These are phyloP conservation scores for Dioscorea alata DNA, from an alignment of 106 monocot species.

Conservation along the genomic window DNA sequence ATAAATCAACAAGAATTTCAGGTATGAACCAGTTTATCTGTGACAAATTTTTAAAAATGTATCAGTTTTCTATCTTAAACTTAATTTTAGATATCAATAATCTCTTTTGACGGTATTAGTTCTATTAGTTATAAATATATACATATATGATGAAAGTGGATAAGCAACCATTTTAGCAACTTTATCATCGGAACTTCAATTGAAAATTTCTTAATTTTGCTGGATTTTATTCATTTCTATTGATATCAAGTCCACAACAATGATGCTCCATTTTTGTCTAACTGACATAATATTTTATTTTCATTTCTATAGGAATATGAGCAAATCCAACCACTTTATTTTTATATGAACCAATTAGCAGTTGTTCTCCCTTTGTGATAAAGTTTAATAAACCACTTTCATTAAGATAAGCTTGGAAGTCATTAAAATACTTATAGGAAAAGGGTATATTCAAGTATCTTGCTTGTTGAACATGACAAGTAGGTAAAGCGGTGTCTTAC, in stretches of 20 bases:
- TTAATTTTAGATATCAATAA: background rate
- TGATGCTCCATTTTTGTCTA: background rate
- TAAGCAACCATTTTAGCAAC: too few relatives aligned
- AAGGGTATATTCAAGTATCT: too few relatives aligned
- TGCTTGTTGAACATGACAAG: too few relatives aligned
- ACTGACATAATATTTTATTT: background rate
- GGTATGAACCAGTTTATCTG: conserved; percentile 17
- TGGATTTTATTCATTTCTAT: too few relatives aligned
- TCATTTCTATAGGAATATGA: background rate
- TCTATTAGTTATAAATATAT: too few relatives aligned
- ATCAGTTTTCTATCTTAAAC: background rate
- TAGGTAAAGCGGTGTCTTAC: background rate
- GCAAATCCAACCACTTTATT: background rate
- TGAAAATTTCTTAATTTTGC: too few relatives aligned
- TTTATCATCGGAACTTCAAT: too few relatives aligned
- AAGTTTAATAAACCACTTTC: too few relatives aligned
- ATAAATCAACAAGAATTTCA: conserved; percentile 42
- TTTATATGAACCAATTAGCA: background rate
- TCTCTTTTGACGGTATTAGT: background rate
- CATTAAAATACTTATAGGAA: too few relatives aligned
- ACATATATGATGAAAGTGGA: too few relatives aligned
- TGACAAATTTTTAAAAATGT: background rate
- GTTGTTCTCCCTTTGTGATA: background rate
- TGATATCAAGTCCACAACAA: too few relatives aligned
- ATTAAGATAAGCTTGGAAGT: too few relatives aligned